Evolutionary conservation across 208 protist genomes (phyloP), one percentile per base, ranked within the genome.

Genomic region (Phytomonas sp.): DNA sequence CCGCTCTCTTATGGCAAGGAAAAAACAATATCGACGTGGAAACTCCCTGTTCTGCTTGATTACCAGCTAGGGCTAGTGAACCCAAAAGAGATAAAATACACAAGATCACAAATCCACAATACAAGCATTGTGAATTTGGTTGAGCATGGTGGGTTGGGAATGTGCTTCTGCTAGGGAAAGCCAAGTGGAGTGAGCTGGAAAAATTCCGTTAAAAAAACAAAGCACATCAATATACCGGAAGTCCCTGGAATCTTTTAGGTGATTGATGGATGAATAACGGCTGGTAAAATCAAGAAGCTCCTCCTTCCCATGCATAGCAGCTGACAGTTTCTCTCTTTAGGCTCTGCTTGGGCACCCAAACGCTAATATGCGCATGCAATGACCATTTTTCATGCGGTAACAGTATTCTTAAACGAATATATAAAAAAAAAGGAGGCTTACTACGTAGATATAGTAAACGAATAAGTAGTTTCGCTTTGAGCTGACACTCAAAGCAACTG

Each of bases 1-100:
- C 84, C 15, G 79, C 73, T n/a, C 75, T 74, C 68, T 84, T 87
- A n/a, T 80, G 80, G 81, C 23, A 93, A 62, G 74, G 91, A 93
- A 71, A 93, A 59, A 95, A 92, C 31, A 95, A 77, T 8, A 89
- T 87, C 2, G 91, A 71, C 4, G 83, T 75, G 17, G 85, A 87
- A 93, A 95, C 20, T 83, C 89, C 5, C 76, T 77, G 65, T 83
- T 79, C 31, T 72, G 60, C 62, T 80, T 69, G 61, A 81, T 77
- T 23, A 33, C 31, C 40, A 32, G 51, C 51, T 92, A 76, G 5
- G 36, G 77, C 81, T 2, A 70, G 51, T 1, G 75, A 80, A 62
- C 87, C 59, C 0, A 95, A 92, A 78, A 0, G 40, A 30, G 0
- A 81, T 72, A 2, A 85, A 85, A 93, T 90, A 72, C 68, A 68